Evolutionary conservation across 495 filamentous ascomycete genomes (phyloP).

Genomic region (Saxophila tyrrhenica): DNA sequence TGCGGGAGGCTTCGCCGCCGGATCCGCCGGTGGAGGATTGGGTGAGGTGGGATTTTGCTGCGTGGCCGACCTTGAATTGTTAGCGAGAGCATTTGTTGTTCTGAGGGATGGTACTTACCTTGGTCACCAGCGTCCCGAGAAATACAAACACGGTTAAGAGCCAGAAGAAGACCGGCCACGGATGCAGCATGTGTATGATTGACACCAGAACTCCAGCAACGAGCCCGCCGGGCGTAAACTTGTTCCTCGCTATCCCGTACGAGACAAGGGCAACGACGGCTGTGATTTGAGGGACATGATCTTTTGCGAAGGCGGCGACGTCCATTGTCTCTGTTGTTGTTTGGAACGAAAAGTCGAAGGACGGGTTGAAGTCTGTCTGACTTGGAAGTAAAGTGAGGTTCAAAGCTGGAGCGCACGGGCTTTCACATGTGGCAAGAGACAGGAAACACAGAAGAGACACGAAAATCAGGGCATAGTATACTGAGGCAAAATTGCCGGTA

Average conservation of each 20-base stretch:
- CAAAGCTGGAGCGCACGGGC: too few species aligned
- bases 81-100: constrained; percentile 51
- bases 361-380: too few species aligned
- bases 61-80: constrained; percentile 72
- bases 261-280: constrained; percentile 52
- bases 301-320: constrained; percentile 2
- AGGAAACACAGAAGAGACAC: too few species aligned
- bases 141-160: constrained; percentile 80
- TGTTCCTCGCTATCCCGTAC: constrained; percentile 60
- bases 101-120: constrained; percentile 53
- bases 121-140: constrained; percentile 71
- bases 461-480: too few species aligned
- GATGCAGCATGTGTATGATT: constrained; percentile 70
- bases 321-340: too few species aligned
- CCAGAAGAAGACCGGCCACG: constrained; percentile 78
- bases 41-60: constrained; percentile 71
- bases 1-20: constrained; percentile 71
- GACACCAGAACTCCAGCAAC: constrained; percentile 60
- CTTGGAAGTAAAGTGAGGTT: too few species aligned
- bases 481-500: too few species aligned
- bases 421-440: too few species aligned
- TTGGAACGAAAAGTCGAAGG: too few species aligned
- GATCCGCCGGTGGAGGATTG: constrained; percentile 56
- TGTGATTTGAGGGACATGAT: constrained; percentile 32
- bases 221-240: constrained; percentile 64